Evolutionary conservation across 306 rosid species (phyloP), one percentile per base, ranked within the genome.

Genomic region (Vicia villosa): DNA sequence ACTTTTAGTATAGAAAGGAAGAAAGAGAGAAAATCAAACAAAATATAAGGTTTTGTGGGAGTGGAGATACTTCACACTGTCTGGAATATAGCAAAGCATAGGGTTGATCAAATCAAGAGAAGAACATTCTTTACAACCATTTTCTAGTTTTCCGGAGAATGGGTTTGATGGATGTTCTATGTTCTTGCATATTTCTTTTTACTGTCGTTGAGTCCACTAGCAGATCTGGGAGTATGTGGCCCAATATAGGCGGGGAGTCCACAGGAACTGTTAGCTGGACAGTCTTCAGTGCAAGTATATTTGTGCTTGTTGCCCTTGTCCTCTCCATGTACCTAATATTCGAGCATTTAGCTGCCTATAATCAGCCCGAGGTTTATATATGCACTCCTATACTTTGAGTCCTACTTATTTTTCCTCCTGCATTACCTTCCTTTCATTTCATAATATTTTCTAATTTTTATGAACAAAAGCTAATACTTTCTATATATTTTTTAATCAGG

Each of bases 311-410:
- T 77, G 91, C 99, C 51, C 81, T 95, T 63, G 57, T 91, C 58
- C 95, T 95, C 80, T 95, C 99, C 70, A 87, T 77, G 82, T 89
- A 83, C 85, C 88, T 95, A 63, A 95, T 91, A 74, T 84, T 91
- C 2, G 92, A 95, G 88, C 97, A 95, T 76, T 83, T 95, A 80
- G 88, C 95, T 75, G 84, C 89, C 65, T 95, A 95, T 78, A 95
- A 95, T 82, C 97, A 91, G 70, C 99, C 99, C 1, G 99, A 95
- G 99, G 99, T 95, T 28, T 4, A 10, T 60, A 74, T 63, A 86
- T 15, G 85, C n/a, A n/a, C n/a, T n/a, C n/a, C n/a, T n/a, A n/a
- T n/a, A n/a, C n/a, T n/a, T n/a, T n/a, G n/a, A n/a, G n/a, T 67
- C 46, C 36, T 13, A 17, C 6, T 43, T 64, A 24, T 56, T 26